These are phyloP conservation scores for Xylariales sp. DNA, from an alignment of 2,329 filamentous ascomycete species.

Conservation along the genomic window DNA sequence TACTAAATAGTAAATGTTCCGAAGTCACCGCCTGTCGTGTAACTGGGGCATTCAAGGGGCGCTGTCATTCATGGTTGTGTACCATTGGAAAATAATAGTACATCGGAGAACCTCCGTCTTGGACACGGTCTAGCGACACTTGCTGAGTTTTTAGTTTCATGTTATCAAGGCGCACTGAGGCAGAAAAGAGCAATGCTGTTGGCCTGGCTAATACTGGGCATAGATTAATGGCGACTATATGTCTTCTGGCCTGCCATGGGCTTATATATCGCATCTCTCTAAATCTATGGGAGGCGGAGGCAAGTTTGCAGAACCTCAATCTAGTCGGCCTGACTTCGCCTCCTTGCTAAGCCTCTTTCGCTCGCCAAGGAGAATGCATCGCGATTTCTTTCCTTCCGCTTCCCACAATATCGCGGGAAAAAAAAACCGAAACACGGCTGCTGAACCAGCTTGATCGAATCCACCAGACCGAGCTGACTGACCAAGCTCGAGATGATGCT, in stretches of 20 bases:
- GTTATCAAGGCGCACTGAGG: not conserved
- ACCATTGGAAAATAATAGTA: not conserved
- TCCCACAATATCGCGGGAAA: not conserved
- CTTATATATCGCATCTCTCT: conserved; percentile 41
- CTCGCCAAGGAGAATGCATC: not conserved
- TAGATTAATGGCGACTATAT: conserved; percentile 20
- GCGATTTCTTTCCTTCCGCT: not conserved
- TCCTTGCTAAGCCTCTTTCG: not conserved
- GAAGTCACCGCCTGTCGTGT: conserved; percentile 40
- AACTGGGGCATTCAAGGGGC: conserved; percentile 35
- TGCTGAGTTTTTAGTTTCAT: not conserved
- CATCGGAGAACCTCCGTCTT: not conserved
- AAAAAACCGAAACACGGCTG: conserved; percentile 7
- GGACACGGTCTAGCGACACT: not conserved
- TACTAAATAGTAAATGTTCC: not conserved
- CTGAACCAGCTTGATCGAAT: conserved; percentile 9
- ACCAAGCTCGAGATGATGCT: conserved; percentile 23
- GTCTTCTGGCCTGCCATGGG: conserved; percentile 25
- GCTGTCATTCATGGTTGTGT: conserved; percentile 6
- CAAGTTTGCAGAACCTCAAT: conserved; percentile 45
- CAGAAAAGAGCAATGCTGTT: not conserved
- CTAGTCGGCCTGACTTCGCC: conserved; percentile 37
- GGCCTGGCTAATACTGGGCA: conserved; percentile 19
- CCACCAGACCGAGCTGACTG: not conserved
- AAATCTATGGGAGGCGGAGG: conserved; percentile 47